Base-by-base conservation (phyloP, 495 filamentous ascomycete genomes). In the Chaetomium fimeti region DNA sequence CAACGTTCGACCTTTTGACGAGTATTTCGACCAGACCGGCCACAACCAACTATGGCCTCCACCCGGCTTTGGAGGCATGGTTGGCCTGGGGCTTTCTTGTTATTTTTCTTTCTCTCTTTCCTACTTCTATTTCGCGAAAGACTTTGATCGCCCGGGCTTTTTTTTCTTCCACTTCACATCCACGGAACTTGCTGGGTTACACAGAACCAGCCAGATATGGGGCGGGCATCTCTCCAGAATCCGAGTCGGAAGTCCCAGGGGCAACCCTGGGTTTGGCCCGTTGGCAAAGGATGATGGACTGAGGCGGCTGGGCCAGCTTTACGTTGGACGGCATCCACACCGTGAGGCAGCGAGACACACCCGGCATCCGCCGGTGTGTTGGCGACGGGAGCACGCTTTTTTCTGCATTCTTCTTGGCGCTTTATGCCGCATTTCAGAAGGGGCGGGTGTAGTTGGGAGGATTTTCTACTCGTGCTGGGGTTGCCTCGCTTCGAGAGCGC, bases 171-270 rank as follows among this genome's bases (percentile, higher is more conserved):
- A 48, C 40, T 52, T 24, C 20, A 9, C 8, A 29, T 20, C 27
- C 52, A 29, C n/a, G 40, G 54, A 42, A 32, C 38, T 13, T 28
- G 64, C 67, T 72, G 72, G 72, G 72, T 66, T 69, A 60, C 58
- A 75, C 72, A 75, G 72, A 59, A 75, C 72, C 72, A 71, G 63
- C 63, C 40, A 15, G 62, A 60, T 43, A 12, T 29, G 54, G 24
- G 42, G 18, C 54, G 52, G 24, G 38, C 55, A 42, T 27, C 20
- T 47, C 2, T 5, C 43, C 43, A 42, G 15, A 43, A 16, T 49
- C 28, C 58, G 18, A 60, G 5, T 16, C n/a, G 62, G 25, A 47
- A 61, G 12, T 45, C 55, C 40, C 28, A 47, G 69, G 66, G 69
- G 67, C 69, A 66, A 73, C 71, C 69, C 67, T 61, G 60, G 22